Evolutionary conservation across 441 rosid genomes (phyloP).

Genomic region (Gossypium laxum): DNA sequence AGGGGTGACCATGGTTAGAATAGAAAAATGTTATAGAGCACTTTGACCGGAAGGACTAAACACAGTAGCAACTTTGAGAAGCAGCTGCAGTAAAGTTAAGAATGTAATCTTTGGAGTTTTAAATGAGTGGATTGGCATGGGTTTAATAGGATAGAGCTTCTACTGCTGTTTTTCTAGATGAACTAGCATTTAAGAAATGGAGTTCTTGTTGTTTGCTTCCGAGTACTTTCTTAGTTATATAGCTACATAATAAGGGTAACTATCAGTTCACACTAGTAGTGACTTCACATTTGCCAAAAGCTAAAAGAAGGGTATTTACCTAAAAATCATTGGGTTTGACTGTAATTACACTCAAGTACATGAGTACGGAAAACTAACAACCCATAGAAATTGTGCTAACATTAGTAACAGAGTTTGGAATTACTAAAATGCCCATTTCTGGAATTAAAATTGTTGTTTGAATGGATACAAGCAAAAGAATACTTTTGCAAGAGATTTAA

Average conservation of each 20-base stretch:
- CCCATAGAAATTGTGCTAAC: background rate
- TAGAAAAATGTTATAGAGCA: background rate
- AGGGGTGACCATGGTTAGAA: background rate
- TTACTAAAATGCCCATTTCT: background rate
- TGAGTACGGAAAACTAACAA: background rate
- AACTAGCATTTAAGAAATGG: background rate
- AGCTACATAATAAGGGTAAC: background rate
- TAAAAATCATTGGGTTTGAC: background rate
- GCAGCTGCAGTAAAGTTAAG: background rate
- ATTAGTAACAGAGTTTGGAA: background rate
- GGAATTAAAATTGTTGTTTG: background rate
- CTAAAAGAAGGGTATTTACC: background rate
- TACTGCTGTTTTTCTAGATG: background rate
- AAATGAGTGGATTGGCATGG: background rate
- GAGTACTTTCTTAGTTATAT: slow-evolving; percentile 3
- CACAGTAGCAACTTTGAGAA: background rate
- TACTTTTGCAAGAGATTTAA: background rate
- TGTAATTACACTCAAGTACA: background rate
- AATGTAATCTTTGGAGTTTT: background rate
- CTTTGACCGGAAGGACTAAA: background rate
- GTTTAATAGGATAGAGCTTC: background rate
- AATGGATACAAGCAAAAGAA: background rate
- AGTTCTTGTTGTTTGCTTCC: background rate
- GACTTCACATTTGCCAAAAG: background rate
- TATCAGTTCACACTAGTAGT: background rate